These are phyloP conservation scores for Alternaria gansuensis DNA, from an alignment of 2,329 filamentous ascomycete genomes.

Conservation along the genomic window DNA sequence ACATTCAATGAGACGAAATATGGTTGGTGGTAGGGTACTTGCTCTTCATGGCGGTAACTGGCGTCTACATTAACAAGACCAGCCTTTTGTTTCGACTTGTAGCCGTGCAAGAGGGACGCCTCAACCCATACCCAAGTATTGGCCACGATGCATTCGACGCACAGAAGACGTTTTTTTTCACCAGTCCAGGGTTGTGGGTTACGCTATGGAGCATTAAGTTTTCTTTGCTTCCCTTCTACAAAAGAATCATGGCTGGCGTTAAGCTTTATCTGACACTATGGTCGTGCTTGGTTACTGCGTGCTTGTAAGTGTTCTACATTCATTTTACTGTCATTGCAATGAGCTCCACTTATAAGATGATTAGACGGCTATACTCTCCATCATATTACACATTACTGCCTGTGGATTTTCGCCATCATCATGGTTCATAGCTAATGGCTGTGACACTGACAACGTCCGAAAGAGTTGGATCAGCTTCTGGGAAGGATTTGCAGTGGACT, in stretches of 20 bases:
- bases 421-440: not conserved
- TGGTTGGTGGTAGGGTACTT: slow-evolving; percentile 24
- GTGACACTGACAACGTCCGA: slow-evolving; percentile 36
- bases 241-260: slow-evolving; percentile 47
- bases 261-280: slow-evolving; percentile 47
- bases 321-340: not conserved
- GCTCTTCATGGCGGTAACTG: slow-evolving; percentile 34
- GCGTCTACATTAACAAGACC: slow-evolving; percentile 49
- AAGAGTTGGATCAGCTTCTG: slow-evolving; percentile 50
- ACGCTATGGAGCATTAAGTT: slow-evolving; percentile 54
- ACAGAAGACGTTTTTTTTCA: slow-evolving; percentile 52
- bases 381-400: slow-evolving; percentile 27
- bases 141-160: slow-evolving; percentile 41
- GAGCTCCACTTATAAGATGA: not conserved
- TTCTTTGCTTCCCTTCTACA: slow-evolving; percentile 52
- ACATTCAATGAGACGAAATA: not conserved
- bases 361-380: slow-evolving; percentile 31
- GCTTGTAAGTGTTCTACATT: slow-evolving; percentile 33
- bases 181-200: slow-evolving; percentile 51
- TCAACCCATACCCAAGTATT: slow-evolving; percentile 38
- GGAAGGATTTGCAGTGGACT: slow-evolving; percentile 48
- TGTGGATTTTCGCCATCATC: not conserved
- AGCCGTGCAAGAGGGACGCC: slow-evolving; percentile 31
- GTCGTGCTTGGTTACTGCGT: slow-evolving; percentile 47
- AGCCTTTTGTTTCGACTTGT: slow-evolving; percentile 45